Evolutionary conservation across 1,284 basidiomycete genomes (phyloP), one percentile per base, ranked within the genome.

Genomic region (Ceratobasidium sp.): DNA sequence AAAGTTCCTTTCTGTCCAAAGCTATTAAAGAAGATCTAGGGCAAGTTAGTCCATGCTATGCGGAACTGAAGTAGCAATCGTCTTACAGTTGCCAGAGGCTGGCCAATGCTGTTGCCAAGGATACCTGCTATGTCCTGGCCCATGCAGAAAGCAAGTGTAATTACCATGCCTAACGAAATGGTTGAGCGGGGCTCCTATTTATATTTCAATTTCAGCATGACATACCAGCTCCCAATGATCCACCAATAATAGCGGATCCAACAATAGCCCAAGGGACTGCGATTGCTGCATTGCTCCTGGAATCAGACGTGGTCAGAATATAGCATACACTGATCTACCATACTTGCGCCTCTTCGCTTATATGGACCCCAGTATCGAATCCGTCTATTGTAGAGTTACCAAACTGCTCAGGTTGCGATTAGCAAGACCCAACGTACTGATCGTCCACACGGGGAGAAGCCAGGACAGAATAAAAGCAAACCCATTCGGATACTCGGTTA

Each of bases 181-280:
- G 14, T 39, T 39, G n/a, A n/a, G n/a, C n/a, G n/a, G n/a, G n/a
- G n/a, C n/a, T 53, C 18, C 52, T 18, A 28, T 28, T 10, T 18
- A 53, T 14, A 53, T 4, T 30, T 30, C 10, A 16, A 16, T 28
- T 30, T 28, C 3, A 18, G 1, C 28, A 50, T 23, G 18, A 78
- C 84, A 53, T 74, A 91, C 89, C 88, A 85, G 87, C 89, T 28
- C 92, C 92, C 14, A 93, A 84, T 6, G 91, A 74, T 53, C 87
- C 85, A 3, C 87, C 83, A 28, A 88, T 85, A 3, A 79, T 81
- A 28, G 88, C 85, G 0, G 91, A 86, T 64, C 83, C 81, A 48
- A 92, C 84, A 30, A 93, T 92, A 8, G 90, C 89, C 83, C 85
- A 89, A 0, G 92, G 92, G 8, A 93, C 89, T 21, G 90, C 90